Evolutionary conservation across 306 rosid species (phyloP).

Genomic region (Crotalaria pallida): DNA sequence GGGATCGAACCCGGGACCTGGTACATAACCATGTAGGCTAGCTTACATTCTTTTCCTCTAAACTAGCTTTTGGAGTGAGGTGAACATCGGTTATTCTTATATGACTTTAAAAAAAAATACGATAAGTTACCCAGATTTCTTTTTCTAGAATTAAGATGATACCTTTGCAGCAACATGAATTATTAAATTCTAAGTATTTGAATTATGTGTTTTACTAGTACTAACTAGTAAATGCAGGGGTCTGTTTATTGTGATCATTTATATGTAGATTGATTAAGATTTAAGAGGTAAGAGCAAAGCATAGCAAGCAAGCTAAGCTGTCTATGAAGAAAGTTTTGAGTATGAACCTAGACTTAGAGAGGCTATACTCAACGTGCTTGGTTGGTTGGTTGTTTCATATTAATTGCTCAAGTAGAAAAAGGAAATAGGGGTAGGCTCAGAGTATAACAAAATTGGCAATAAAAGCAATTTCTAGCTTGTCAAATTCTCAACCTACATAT

Average conservation of each 20-base stretch:
- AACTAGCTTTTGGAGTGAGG: no score
- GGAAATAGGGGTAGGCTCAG: slow-evolving; percentile 14
- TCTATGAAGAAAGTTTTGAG: slow-evolving; percentile 15
- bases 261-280: neutral
- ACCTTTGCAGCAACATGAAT: no score
- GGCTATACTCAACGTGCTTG: slow-evolving; percentile 28
- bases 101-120: no score
- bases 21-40: no score
- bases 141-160: no score
- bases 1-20: no score
- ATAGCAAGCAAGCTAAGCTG: slow-evolving; percentile 28
- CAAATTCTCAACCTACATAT: slow-evolving; percentile 28
- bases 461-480: slow-evolving; percentile 9
- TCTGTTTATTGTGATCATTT: neutral
- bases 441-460: slow-evolving; percentile 14
- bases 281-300: slow-evolving; percentile 3
- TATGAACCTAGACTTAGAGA: slow-evolving; percentile 14
- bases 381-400: slow-evolving; percentile 22
- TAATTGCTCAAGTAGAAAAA: slow-evolving; percentile 8
- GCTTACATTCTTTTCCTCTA: no score
- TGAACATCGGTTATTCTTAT: no score
- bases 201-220: no score
- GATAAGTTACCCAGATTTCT: no score
- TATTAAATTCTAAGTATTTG: no score
- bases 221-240: no score